phyloP scores from a whole-genome alignment of 805 yeast genomes.

The Brettanomyces nanus region DNA sequence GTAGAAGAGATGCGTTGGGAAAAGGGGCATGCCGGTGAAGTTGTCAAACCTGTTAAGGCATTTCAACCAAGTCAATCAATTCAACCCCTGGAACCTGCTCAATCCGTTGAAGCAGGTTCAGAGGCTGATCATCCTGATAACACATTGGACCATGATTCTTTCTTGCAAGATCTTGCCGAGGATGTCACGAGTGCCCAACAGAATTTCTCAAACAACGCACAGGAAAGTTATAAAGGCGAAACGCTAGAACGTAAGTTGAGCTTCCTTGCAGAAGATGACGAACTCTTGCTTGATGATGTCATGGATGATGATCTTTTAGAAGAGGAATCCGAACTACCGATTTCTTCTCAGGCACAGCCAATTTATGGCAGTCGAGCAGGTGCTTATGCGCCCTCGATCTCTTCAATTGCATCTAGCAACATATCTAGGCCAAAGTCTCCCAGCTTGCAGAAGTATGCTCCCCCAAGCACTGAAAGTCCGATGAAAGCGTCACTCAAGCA shows the following conservation, averaged over 20 bases:
- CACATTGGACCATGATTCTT: neutral
- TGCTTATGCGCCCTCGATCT: too few relatives aligned
- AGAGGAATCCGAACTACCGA: constrained; percentile 11
- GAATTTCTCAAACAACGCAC: too few relatives aligned
- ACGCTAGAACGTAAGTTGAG: constrained; percentile 30
- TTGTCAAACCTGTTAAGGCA: too few relatives aligned
- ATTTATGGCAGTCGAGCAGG: too few relatives aligned
- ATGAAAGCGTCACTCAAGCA: too few relatives aligned
- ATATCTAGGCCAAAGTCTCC: neutral
- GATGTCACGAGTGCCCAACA: too few relatives aligned
- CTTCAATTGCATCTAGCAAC: neutral
- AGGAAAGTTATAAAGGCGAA: neutral
- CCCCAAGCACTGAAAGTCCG: neutral
- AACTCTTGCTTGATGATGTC: constrained; percentile 27
- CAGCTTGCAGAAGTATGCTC: neutral
- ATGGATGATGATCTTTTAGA: constrained; percentile 32
- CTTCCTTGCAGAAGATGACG: constrained; percentile 37
- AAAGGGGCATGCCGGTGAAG: too few relatives aligned
- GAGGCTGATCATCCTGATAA: neutral
- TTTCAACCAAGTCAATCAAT: too few relatives aligned
- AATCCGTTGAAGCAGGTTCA: too few relatives aligned
- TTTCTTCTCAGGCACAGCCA: neutral
- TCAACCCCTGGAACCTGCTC: too few relatives aligned
- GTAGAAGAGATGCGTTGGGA: constrained; percentile 3
- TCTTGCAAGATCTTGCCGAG: neutral